Evolutionary conservation across 202 grass and related monocot genomes (phyloP).

Genomic region (Carex arenaria): DNA sequence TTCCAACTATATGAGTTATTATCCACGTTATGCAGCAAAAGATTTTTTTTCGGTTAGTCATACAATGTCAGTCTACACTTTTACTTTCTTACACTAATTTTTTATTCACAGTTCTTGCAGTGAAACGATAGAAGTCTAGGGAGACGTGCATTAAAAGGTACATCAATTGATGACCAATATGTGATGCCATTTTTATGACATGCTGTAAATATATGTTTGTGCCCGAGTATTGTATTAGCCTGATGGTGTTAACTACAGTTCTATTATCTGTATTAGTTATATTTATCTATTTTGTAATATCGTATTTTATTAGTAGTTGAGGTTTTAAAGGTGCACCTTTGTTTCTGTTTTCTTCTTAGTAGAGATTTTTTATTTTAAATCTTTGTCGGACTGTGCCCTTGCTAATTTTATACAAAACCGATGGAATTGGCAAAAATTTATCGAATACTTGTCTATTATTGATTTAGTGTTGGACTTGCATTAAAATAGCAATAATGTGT

Average conservation of each 20-base stretch:
- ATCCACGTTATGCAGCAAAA: neutral
- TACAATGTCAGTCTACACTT: neutral
- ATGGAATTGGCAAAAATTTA: too few species aligned
- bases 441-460: too few species aligned
- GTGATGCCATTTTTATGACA: neutral
- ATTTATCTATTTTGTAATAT: neutral
- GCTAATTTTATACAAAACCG: too few species aligned
- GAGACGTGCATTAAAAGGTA: neutral
- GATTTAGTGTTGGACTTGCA: too few species aligned
- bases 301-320: neutral
- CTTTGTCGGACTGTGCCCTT: too few species aligned
- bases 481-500: too few species aligned
- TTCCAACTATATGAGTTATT: neutral
- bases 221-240: neutral
- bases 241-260: neutral
- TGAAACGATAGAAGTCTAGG: neutral
- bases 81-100: neutral
- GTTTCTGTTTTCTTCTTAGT: neutral
- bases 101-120: neutral
- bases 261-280: neutral
- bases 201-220: neutral
- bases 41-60: too few species aligned
- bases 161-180: conserved; percentile 7
- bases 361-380: too few species aligned
- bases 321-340: neutral